phyloP scores from a whole-genome alignment of 2,329 filamentous ascomycete species.

The Camillea tinctor region DNA sequence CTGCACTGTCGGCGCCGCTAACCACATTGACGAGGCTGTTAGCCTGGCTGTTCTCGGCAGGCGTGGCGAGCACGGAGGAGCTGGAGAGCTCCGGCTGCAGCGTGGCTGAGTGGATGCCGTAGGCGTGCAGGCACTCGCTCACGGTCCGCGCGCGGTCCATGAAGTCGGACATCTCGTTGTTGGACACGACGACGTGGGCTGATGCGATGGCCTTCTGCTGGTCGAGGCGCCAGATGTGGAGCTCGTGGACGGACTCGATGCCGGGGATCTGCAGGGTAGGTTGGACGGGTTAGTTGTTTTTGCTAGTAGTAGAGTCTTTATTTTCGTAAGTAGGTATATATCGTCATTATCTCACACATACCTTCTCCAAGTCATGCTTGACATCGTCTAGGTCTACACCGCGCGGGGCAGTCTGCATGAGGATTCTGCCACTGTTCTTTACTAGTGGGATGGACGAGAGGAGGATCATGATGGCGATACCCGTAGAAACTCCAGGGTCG shows the following conservation, averaged over 20 bases:
- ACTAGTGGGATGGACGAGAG: slow-evolving; percentile 62
- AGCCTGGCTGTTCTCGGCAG: background rate
- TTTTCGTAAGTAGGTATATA: too few relatives aligned
- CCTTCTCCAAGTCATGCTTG: slow-evolving; percentile 66
- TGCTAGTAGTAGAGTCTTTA: too few relatives aligned
- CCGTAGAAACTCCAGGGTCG: slow-evolving; percentile 67
- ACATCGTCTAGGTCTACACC: slow-evolving; percentile 62
- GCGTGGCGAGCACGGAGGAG: slow-evolving; percentile 4
- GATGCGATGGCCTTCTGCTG: slow-evolving; percentile 69
- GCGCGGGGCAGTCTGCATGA: slow-evolving; percentile 64
- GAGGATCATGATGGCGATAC: slow-evolving; percentile 72
- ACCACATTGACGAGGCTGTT: background rate
- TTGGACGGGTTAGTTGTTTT: slow-evolving; percentile 16
- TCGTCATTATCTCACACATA: slow-evolving; percentile 26
- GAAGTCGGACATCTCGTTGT: slow-evolving; percentile 56
- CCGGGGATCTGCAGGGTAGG: slow-evolving; percentile 64
- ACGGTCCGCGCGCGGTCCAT: slow-evolving; percentile 60
- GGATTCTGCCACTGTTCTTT: slow-evolving; percentile 60
- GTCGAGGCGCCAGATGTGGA: slow-evolving; percentile 73
- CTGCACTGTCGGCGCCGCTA: background rate
- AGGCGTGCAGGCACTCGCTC: slow-evolving; percentile 68
- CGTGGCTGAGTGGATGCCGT: slow-evolving; percentile 70
- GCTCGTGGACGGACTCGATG: slow-evolving; percentile 65
- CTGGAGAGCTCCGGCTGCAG: slow-evolving; percentile 61
- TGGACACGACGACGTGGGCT: slow-evolving; percentile 64